Percentiles rank a stretch among this genome's conserved stretches.
Conservation (phyloP, 306 rosid genomes). For the Casuarina glauca region DNA sequence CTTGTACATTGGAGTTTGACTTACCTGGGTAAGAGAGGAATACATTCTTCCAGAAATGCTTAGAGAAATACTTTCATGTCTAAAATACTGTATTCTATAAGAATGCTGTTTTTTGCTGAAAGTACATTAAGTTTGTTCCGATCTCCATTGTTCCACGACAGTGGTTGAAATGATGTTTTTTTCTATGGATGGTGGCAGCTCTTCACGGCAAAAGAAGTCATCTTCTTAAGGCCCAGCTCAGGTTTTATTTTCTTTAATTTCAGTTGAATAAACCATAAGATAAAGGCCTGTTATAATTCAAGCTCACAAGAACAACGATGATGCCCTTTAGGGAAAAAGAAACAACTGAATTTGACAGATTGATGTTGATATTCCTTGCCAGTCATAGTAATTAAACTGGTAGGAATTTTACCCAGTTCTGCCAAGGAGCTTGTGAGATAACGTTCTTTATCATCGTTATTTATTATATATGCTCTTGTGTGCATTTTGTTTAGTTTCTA, state of each 20-base stretch:
- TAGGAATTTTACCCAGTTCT: neutral
- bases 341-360: neutral
- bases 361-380: neutral
- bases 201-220: conserved; percentile 30
- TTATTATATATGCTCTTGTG: neutral
- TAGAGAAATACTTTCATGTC: neutral
- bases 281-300: neutral
- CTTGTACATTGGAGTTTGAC: neutral
- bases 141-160: neutral
- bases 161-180: neutral
- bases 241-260: conserved; percentile 14
- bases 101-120: neutral
- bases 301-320: neutral
- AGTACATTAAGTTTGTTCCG: neutral
- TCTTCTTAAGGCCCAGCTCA: conserved; percentile 28
- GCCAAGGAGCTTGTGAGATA: neutral
- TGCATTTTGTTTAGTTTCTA: neutral
- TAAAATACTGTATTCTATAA: neutral
- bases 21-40: neutral
- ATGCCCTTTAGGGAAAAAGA: neutral
- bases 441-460: neutral
- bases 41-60: conserved; percentile 2
- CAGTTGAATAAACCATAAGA: neutral
- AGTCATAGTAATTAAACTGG: neutral
- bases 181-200: conserved; percentile 8